These are phyloP conservation scores for Linnemannia elongata DNA, from an alignment of 192 early-diverging fungal genomes.

Conservation along the genomic window DNA sequence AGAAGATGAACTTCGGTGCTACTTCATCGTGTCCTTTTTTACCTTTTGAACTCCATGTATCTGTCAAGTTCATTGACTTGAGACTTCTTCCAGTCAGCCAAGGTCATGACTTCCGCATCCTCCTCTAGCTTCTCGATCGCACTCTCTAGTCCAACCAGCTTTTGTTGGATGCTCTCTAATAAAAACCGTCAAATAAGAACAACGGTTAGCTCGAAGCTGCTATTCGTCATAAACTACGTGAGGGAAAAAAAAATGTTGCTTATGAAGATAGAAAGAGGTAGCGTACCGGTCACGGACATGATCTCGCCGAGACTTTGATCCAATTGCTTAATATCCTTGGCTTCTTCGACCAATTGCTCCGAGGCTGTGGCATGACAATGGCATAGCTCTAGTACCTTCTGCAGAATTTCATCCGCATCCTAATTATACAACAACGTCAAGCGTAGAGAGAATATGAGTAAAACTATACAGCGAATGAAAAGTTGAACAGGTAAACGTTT, in stretches of 20 bases:
- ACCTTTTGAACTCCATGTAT: slow-evolving; percentile 53
- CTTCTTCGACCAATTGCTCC: slow-evolving; percentile 16
- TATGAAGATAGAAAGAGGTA: background rate
- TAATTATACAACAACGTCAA: background rate
- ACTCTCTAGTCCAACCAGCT: slow-evolving; percentile 34
- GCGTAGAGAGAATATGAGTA: background rate
- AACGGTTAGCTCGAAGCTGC: background rate
- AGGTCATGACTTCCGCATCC: slow-evolving; percentile 18
- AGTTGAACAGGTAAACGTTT: background rate
- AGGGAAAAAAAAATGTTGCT: background rate
- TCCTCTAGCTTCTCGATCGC: slow-evolving; percentile 37
- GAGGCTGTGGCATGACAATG: slow-evolving; percentile 27
- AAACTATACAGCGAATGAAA: background rate
- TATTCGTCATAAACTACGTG: background rate
- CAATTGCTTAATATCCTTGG: slow-evolving; percentile 28
- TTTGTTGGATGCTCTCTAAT: slow-evolving; percentile 46
- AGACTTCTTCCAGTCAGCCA: slow-evolving; percentile 47
- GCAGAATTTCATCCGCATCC: slow-evolving; percentile 53
- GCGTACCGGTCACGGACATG: slow-evolving; percentile 29
- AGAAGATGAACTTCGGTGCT: background rate
- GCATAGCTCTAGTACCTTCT: slow-evolving; percentile 41
- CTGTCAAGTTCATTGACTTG: slow-evolving; percentile 35
- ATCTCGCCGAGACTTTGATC: slow-evolving; percentile 37
- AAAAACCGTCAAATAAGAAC: background rate
- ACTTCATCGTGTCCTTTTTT: background rate